Evolutionary conservation across 169 alveolate species (phyloP), one percentile per base, ranked within the genome.

Genomic region (Cryptosporidium viatorum): DNA sequence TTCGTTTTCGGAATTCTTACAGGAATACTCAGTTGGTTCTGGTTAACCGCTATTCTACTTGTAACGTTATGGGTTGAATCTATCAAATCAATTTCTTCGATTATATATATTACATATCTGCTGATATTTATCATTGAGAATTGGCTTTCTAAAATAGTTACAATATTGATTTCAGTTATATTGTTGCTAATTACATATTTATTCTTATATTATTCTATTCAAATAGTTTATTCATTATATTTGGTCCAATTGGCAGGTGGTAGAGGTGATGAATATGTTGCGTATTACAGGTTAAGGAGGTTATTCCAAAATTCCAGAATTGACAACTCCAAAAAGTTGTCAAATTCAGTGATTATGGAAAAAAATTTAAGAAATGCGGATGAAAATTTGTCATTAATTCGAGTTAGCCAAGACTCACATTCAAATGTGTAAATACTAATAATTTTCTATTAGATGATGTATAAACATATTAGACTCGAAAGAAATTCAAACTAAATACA

Each of bases 161-260:
- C 37, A 16, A 80, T 45, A 35, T n/a, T 29, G 26, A 39, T 80
- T 80, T 80, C 59, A 39, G 60, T 31, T 26, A 9, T 65, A 10
- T 23, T 62, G 21, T 50, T 80, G 10, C 3, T 80, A n/a, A 45
- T 21, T 26, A 71, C 48, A n/a, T 80, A 37, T 21, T 35, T 48
- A 1, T 80, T 59, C 23, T 80, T 10, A 45, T 80, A 80, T 10
- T 80, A 80, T 43, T 43, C 75, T 4, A 80, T 80, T 41, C 89
- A 80, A 37, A 52, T 80, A 26, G 75, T 65, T 43, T 80, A 80
- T 80, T 80, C 89, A 5, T 41, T 80, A 51, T 80, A 80, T 37
- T 65, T 80, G 62, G 89, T 80, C 43, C 89, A 60, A 80, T 50
- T 80, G 23, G 89, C 89, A 80, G 89, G 89, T n/a, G 89, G 89